Conservation (phyloP, 2,329 filamentous ascomycete genomes). For the Pseudogymnoascus verrucosus region DNA sequence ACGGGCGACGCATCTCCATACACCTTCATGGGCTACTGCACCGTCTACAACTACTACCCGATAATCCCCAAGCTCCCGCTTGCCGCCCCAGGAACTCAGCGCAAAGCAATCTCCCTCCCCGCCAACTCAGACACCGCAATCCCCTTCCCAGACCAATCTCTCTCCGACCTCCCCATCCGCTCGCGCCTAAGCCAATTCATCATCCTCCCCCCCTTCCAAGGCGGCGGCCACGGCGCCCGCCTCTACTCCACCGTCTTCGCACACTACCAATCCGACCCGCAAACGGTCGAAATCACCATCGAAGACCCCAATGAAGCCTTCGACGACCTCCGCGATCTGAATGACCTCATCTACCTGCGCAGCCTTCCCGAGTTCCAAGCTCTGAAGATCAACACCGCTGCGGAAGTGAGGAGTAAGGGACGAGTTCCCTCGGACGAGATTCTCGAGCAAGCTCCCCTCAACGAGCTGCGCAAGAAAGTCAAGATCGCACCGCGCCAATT, state of each 20-base stretch:
- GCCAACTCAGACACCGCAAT: conserved; percentile 33
- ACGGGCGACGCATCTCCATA: conserved; percentile 49
- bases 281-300: conserved; percentile 77
- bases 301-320: conserved; percentile 90
- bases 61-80: conserved; percentile 25
- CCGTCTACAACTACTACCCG: conserved; percentile 62
- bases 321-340: conserved; percentile 69
- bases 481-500: conserved; percentile 78
- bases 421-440: conserved; percentile 44
- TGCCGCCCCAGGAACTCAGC: not conserved
- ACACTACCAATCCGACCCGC: conserved; percentile 56
- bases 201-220: conserved; percentile 80
- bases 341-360: conserved; percentile 60
- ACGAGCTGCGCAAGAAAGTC: conserved; percentile 47
- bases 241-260: conserved; percentile 77
- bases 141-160: conserved; percentile 27
- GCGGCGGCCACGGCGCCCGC: conserved; percentile 66
- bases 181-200: conserved; percentile 89
- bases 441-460: conserved; percentile 48
- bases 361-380: conserved; percentile 47
- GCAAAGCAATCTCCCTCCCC: conserved; percentile 11
- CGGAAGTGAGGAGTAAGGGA: conserved; percentile 42
- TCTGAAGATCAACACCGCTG: conserved; percentile 46
- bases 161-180: conserved; percentile 62
- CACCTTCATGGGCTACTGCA: conserved; percentile 80